Base-by-base conservation (phyloP, 202 grass and related monocot species). In the Eragrostis tef region DNA sequence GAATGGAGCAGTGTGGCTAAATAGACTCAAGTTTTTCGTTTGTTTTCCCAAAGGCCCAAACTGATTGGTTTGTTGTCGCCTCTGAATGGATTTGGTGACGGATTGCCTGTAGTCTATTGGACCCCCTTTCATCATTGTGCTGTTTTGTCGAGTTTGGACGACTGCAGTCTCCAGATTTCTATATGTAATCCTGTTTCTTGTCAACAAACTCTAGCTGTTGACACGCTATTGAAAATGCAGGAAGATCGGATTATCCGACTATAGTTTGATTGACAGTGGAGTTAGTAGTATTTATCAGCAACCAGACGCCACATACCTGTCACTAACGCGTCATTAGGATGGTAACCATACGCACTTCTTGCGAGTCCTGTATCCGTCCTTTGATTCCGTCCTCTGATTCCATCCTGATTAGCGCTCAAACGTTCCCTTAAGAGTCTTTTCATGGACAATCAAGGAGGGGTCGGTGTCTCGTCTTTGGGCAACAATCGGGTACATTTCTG, bases 401-500 rank as follows among this genome's bases (percentile, higher is more conserved):
- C 73, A 45, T 29, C 63, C 0, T 1, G 63, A 82, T 43, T 7
- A 78, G 46, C 46, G 34, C 24, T 46, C 46, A 22, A 20, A 53
- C 79, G 73, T 22, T 41, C 9, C 46, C 53, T 63, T n/a, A 27
- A 21, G 51, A 6, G 22, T 6, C 58, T 41, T 20, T 14, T n/a
- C 27, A 8, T 4, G 11, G 74, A 3, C 66, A 77, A 58, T 78
- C 84, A 75, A 17, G 34, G 17, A 41, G 36, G 47, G 58, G 9
- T 4, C 49, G 49, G 39, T 44, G 80, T 46, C 49, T 39, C 48
- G 48, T 41, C 19, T 65, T 76, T 45, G 26, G 6, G 78, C 85
- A 62, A 63, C 71, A 81, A 17, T 11, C 46, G 44, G 78, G 74
- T 88, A 74, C 86, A 44, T 1, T 63, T 5, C 19, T 76, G 78